phyloP scores from a whole-genome alignment of 2,329 filamentous ascomycete species.

The Onygena corvina region DNA sequence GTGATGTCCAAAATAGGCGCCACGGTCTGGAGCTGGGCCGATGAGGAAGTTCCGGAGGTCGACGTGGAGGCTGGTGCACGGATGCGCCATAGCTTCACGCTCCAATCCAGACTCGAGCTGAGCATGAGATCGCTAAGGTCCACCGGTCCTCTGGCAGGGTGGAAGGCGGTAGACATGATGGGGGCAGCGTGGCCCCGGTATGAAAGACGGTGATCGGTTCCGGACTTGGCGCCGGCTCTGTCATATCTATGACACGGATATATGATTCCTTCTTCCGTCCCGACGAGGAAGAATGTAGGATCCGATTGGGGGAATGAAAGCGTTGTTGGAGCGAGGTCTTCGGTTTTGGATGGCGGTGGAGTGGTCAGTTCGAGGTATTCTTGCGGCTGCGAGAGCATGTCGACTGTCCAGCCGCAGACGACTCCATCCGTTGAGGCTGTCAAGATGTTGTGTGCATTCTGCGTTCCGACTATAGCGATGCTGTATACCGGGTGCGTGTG shows the following conservation, averaged over 20 bases:
- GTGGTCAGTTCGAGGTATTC: conserved; percentile 82
- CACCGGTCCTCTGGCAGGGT: conserved; percentile 80
- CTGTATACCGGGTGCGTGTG: conserved; percentile 96
- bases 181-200: conserved; percentile 88
- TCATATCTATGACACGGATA: conserved; percentile 96
- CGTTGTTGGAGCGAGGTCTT: conserved; percentile 88
- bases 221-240: conserved; percentile 90
- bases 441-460: conserved; percentile 97
- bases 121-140: conserved; percentile 90
- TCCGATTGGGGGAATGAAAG: conserved; percentile 91
- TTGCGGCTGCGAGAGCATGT: conserved; percentile 94
- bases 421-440: conserved; percentile 94
- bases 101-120: conserved; percentile 91
- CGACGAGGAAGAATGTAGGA: conserved; percentile 93
- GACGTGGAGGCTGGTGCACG: conserved; percentile 40
- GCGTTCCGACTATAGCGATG: conserved; percentile 88
- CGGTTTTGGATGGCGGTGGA: conserved; percentile 75
- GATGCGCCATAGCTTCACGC: conserved; percentile 91
- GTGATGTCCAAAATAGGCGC: conserved; percentile 76
- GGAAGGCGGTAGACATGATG: conserved; percentile 92
- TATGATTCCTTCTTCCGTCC: conserved; percentile 91
- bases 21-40: conserved; percentile 40
- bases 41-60: conserved; percentile 24
- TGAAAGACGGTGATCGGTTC: conserved; percentile 75
- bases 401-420: conserved; percentile 92